A percentile compares a stretch with the other conserved stretches of the same genome.
Conservation (phyloP, 768 basidiomycete genomes). For the Stropharia rugosoannulata region DNA sequence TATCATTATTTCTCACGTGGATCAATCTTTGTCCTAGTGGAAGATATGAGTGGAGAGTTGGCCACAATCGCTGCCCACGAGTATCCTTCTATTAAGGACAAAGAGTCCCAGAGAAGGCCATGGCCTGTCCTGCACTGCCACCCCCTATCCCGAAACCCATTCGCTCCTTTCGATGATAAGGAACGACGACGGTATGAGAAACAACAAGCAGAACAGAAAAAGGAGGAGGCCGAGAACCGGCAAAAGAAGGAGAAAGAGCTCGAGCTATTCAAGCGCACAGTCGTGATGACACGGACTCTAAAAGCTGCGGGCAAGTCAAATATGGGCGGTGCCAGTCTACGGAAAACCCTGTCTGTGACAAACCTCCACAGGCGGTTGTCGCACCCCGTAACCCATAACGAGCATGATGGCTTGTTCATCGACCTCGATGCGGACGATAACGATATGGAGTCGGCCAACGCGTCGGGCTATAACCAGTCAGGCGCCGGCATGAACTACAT, state of each 20-base stretch:
- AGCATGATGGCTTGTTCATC: conserved; percentile 27
- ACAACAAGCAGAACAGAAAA: conserved; percentile 43
- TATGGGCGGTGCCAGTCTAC: conserved; percentile 49
- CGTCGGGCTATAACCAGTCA: conserved; percentile 71
- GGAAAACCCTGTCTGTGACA: conserved; percentile 53
- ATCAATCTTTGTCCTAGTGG: conserved; percentile 84
- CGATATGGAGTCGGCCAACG: conserved; percentile 55
- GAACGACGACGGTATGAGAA: conserved; percentile 71
- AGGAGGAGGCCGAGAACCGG: conserved; percentile 37
- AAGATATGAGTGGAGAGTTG: conserved; percentile 81
- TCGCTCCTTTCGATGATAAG: conserved; percentile 71
- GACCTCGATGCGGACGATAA: conserved; percentile 39
- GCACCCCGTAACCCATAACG: conserved; percentile 25
- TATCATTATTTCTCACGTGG: conserved; percentile 81
- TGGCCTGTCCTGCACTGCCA: conserved; percentile 89
- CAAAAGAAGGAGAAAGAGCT: conserved; percentile 29
- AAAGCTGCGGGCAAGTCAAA: conserved; percentile 18
- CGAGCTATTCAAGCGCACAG: conserved; percentile 36
- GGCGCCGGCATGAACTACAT: conserved; percentile 56
- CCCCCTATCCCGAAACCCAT: conserved; percentile 70
- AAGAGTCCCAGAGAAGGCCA: conserved; percentile 44
- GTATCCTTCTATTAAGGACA: conserved; percentile 60
- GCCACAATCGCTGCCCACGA: conserved; percentile 86
- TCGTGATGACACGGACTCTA: conserved; percentile 23
- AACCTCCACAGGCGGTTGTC: conserved; percentile 62